Evolutionary conservation across 1,139 yeast species (phyloP), one percentile per base, ranked within the genome.

Genomic region (Blastobotrys illinoisensis): DNA sequence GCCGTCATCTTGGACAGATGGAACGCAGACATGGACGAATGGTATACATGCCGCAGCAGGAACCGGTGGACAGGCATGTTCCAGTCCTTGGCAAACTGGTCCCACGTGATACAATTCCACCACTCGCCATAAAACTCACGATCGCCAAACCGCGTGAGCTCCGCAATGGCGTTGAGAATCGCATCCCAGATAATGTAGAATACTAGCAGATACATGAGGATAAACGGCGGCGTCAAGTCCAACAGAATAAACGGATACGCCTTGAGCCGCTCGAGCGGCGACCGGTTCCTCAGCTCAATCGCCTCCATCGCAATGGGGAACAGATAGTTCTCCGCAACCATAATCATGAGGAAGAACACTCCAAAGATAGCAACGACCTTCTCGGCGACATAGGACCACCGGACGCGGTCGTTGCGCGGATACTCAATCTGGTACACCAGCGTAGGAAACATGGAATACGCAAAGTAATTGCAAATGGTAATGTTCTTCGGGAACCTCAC

Each of bases 51-150:
- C 60, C 98, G 80, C 48, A 90, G 74, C 57, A 93, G 74, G 65
- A 93, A 93, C 62, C 84, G 81, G 69, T 93, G 97, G n/a, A 95
- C 98, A 0, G 98, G 97, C 9, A 82, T 79, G 68, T 93, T 93
- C 99, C 99, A 95, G 61, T 88, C 83, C 61, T 97, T 79, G 9
- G 97, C 87, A 72, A 88, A 93, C 67, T 90, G 93, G 55, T 88
- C 90, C 97, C 97, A 93, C 50, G 90, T 86, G 26, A 87, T 83
- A 61, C 95, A 88, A 62, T 93, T 88, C 99, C 98, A 93, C 99
- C 99, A 93, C 47, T 90, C 88, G 2, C 96, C 95, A 65, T 93
- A 93, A 69, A 93, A 93, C 62, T 86, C 88, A 47, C 99, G 80
- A 67, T 93, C 98, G 1, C 91, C 97, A 71, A 85, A 93, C 53